Conservation (phyloP, 2,329 filamentous ascomycete genomes). For the Xylaria sp. region DNA sequence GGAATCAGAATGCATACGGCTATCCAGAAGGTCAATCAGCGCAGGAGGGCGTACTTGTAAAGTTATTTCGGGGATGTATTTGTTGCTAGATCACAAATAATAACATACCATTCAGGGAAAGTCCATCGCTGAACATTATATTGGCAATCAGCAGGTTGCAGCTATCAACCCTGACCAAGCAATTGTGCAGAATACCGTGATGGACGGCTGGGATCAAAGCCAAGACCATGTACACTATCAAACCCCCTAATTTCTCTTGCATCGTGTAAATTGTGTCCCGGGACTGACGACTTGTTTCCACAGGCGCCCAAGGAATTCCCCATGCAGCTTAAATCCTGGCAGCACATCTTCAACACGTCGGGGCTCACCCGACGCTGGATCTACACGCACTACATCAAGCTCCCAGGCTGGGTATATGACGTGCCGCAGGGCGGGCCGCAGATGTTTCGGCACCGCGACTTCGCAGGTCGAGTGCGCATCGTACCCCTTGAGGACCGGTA, state of each 20-base stretch:
- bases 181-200: background rate
- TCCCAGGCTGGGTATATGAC: background rate
- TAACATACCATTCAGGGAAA: background rate
- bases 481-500: background rate
- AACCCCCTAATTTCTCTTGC: background rate
- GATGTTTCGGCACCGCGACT: background rate
- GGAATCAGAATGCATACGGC: background rate
- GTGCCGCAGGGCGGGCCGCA: background rate
- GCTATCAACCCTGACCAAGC: background rate
- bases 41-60: background rate
- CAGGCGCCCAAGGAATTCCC: background rate
- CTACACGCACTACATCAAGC: background rate
- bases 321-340: background rate
- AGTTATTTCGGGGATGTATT: constrained; percentile 2
- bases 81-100: background rate
- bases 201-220: background rate
- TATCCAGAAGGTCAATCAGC: background rate
- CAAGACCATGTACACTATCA: background rate
- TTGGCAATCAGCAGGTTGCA: background rate
- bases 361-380: constrained; percentile 4
- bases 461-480: background rate
- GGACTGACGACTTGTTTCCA: background rate
- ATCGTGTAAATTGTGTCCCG: background rate
- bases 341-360: background rate
- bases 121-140: background rate